Conservation (phyloP, 2,329 filamentous ascomycete genomes). For the Bipolaris cookei region DNA sequence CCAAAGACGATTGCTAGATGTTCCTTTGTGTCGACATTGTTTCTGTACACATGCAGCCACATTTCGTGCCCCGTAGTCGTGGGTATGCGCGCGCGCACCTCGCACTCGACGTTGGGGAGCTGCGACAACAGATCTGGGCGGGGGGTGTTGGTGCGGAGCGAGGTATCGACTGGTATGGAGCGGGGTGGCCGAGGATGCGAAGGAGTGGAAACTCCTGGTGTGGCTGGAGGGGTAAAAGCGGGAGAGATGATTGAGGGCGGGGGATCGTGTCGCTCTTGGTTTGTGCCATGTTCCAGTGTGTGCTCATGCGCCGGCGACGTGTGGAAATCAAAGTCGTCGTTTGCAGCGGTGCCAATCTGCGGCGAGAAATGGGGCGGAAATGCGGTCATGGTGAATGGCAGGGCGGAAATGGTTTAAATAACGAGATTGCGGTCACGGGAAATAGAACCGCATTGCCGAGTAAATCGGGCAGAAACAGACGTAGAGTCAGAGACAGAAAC, state of each 20-base stretch:
- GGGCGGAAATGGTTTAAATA: no score
- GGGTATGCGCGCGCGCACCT: slow-evolving; percentile 92
- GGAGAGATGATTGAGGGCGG: slow-evolving; percentile 56
- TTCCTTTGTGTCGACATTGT: slow-evolving; percentile 92
- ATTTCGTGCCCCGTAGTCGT: slow-evolving; percentile 92
- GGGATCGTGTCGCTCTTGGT: slow-evolving; percentile 23
- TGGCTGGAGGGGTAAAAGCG: slow-evolving; percentile 52
- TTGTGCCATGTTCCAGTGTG: slow-evolving; percentile 19
- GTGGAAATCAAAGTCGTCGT: slow-evolving; percentile 49
- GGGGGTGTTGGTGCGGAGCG: slow-evolving; percentile 49
- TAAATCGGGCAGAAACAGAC: background rate
- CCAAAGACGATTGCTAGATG: slow-evolving; percentile 98
- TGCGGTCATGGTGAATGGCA: slow-evolving; percentile 55
- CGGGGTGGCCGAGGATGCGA: slow-evolving; percentile 45
- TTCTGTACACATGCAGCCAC: slow-evolving; percentile 94
- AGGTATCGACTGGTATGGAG: slow-evolving; percentile 54
- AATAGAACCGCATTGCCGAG: background rate
- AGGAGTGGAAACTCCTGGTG: slow-evolving; percentile 43
- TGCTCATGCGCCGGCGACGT: slow-evolving; percentile 25
- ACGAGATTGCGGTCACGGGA: background rate
- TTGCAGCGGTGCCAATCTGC: slow-evolving; percentile 53
- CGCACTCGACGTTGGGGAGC: slow-evolving; percentile 86
- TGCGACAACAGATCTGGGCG: slow-evolving; percentile 75
- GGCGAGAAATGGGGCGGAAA: slow-evolving; percentile 62
- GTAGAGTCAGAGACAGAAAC: background rate